Evolutionary conservation across 2,329 filamentous ascomycete species (phyloP), one percentile per base, ranked within the genome.

Genomic region (Pyricularia sp.): DNA sequence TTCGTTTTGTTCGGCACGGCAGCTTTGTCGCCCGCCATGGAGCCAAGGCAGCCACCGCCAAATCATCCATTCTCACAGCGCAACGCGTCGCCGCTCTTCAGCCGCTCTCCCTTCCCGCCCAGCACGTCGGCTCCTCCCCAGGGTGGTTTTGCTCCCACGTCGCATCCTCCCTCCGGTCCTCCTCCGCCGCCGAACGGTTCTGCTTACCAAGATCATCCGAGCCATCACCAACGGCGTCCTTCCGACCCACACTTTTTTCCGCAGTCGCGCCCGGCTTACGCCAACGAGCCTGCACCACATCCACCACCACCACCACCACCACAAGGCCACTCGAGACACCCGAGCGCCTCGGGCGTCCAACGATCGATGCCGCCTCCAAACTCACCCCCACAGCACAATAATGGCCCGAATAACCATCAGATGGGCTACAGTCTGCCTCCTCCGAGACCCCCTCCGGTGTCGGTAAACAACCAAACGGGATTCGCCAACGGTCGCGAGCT

Each of bases 401-500:
- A 73, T 61, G 55, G 31, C 66, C 72, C 73, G 23, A 71, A 77
- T n/a, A 68, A 66, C 2, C 76, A 77, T 58, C 73, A 74, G 28
- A 73, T 79, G 71, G 75, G 78, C 70, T 85, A 84, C 69, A 78
- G 80, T 3, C 78, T 83, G 31, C 83, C 83, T 23, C 80, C 81
- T 12, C 83, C 83, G 7, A 77, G 82, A 61, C 79, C 80, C 17
- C 81, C 81, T 67, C 77, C 79, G 5, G 75, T 81, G 26, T 75
- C 79, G 58, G 79, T 81, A 26, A 81, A 82, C 1, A 81, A 80
- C 3, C 79, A 82, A 1, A 78, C 77, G 25, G 78, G 82, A 4
- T 85, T 84, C 67, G 78, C 81, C 0, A 78, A 81, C 4, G 78
- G 83, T 50, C 85, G 88, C 70, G 83, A 86, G 69, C 77, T 86